Evolutionary conservation across 768 basidiomycete species (phyloP).

Genomic region (Hericium erinaceus): DNA sequence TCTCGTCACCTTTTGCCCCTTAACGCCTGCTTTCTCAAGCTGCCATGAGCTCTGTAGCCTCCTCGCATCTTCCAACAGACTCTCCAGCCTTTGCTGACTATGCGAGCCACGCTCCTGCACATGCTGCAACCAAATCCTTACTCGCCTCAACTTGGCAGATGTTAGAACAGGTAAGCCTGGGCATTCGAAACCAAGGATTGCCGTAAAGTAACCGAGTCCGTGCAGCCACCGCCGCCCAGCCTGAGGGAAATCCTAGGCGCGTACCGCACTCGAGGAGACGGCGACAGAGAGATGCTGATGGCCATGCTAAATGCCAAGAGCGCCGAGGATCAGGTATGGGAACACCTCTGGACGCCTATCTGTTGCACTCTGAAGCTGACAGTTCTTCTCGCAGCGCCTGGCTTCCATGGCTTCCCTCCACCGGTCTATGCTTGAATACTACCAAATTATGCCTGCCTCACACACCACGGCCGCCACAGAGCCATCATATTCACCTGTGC

Average conservation of each 20-base stretch:
- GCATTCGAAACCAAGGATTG: neutral
- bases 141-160: conserved; percentile 35
- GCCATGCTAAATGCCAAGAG: conserved; percentile 88
- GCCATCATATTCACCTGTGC: conserved; percentile 4
- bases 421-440: conserved; percentile 60
- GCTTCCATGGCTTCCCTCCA: conserved; percentile 65
- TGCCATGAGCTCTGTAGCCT: conserved; percentile 12
- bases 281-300: conserved; percentile 86
- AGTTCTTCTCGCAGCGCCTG: conserved; percentile 41
- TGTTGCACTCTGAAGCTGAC: neutral
- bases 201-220: neutral
- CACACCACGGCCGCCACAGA: conserved; percentile 1
- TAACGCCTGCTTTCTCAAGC: neutral
- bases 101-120: conserved; percentile 1
- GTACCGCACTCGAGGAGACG: conserved; percentile 79
- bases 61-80: conserved; percentile 3
- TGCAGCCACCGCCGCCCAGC: conserved; percentile 66
- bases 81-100: conserved; percentile 2
- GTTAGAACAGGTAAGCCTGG: conserved; percentile 34
- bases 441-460: conserved; percentile 14
- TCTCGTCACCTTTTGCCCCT: neutral
- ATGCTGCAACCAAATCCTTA: conserved; percentile 20
- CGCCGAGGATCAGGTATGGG: conserved; percentile 81
- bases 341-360: neutral
- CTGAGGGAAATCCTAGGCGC: conserved; percentile 82